Conservation (phyloP, 257 asterid species). For the Henckelia pumila region DNA sequence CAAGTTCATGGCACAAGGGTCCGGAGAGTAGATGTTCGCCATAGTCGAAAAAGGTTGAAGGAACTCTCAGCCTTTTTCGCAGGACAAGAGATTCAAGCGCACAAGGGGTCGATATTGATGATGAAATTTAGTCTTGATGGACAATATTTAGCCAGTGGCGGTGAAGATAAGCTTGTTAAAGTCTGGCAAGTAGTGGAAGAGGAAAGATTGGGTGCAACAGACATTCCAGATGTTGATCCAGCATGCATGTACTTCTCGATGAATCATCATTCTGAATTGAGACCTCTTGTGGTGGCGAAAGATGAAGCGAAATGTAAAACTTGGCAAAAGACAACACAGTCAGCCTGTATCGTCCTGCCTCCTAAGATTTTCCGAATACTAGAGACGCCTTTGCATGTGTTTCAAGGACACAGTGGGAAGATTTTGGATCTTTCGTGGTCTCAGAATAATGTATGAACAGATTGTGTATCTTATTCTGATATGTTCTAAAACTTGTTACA, state of each 20-base stretch:
- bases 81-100: slow-evolving; percentile 82
- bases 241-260: slow-evolving; percentile 78
- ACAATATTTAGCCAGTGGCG: slow-evolving; percentile 80
- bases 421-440: slow-evolving; percentile 89
- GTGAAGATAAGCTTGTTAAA: slow-evolving; percentile 69
- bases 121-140: slow-evolving; percentile 90
- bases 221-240: slow-evolving; percentile 69
- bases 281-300: slow-evolving; percentile 53
- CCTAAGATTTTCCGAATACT: slow-evolving; percentile 67
- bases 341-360: slow-evolving; percentile 81
- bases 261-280: slow-evolving; percentile 63
- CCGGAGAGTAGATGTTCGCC: slow-evolving; percentile 61
- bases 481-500: slow-evolving; percentile 7
- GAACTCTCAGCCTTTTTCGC: slow-evolving; percentile 77
- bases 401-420: slow-evolving; percentile 66
- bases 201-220: slow-evolving; percentile 52
- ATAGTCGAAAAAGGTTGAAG: slow-evolving; percentile 48
- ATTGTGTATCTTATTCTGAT: background rate
- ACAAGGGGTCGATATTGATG: slow-evolving; percentile 68
- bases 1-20: slow-evolving; percentile 36
- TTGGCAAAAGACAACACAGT: slow-evolving; percentile 51
- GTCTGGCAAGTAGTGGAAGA: slow-evolving; percentile 88
- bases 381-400: slow-evolving; percentile 74
- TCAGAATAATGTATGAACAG: slow-evolving; percentile 58
- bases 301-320: slow-evolving; percentile 43